Evolutionary conservation across 306 rosid species (phyloP).

Genomic region (Vicia villosa): DNA sequence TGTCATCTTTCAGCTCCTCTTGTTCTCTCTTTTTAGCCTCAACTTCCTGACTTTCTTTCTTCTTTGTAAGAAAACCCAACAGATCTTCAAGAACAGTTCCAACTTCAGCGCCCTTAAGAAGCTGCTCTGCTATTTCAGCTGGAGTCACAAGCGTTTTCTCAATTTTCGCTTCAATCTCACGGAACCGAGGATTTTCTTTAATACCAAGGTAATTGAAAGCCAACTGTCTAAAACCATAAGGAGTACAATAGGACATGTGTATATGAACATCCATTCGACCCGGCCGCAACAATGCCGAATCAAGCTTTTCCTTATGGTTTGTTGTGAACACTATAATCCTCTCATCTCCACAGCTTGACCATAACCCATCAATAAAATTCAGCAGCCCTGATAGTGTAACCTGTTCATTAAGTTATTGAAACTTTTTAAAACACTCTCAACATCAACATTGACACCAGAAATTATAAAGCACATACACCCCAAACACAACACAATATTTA

Average conservation of each 20-base stretch:
- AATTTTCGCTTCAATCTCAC: constrained; percentile 37
- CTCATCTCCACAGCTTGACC: constrained; percentile 58
- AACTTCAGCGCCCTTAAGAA: constrained; percentile 36
- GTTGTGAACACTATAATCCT: constrained; percentile 57
- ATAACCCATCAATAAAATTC: constrained; percentile 49
- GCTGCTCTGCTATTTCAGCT: constrained; percentile 52
- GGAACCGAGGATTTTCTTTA: constrained; percentile 22
- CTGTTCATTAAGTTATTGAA: background rate
- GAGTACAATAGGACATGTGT: constrained; percentile 49
- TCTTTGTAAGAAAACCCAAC: constrained; percentile 9
- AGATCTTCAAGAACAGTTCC: constrained; percentile 26
- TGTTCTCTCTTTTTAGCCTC: constrained; percentile 28
- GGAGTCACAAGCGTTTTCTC: constrained; percentile 39
- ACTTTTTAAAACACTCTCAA: too few species aligned
- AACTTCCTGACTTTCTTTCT: constrained; percentile 24
- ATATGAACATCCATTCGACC: constrained; percentile 55
- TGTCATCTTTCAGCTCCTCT: background rate
- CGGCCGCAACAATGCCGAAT: constrained; percentile 44
- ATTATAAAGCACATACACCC: too few species aligned
- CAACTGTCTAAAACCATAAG: constrained; percentile 40
- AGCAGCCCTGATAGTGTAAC: constrained; percentile 46
- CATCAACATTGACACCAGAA: too few species aligned
- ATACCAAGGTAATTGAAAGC: constrained; percentile 45
- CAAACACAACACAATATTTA: too few species aligned
- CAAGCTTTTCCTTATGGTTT: constrained; percentile 50